A percentile compares a stretch with the other conserved stretches of the same genome.
phyloP scores from a whole-genome alignment of 1,139 yeast genomes.

The Pichia sp. region DNA sequence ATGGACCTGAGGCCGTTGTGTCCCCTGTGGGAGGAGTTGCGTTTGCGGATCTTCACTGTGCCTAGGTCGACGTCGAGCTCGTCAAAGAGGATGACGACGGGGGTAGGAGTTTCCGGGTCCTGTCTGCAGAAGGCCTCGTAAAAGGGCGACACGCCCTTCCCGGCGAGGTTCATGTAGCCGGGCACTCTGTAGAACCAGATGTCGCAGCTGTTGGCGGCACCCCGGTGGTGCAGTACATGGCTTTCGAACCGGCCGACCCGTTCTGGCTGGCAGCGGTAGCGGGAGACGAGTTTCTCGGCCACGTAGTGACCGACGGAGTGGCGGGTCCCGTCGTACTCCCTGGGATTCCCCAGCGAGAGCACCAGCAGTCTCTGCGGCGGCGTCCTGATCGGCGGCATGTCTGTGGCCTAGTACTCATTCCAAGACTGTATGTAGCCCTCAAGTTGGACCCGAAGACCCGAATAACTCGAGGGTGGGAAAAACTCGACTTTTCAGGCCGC shows the following conservation, averaged over 20 bases:
- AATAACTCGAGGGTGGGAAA: no score
- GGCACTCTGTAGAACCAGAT: constrained; percentile 46
- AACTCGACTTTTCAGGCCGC: no score
- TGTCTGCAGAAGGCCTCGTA: constrained; percentile 36
- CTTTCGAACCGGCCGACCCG: constrained; percentile 8
- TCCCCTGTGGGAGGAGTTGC: constrained; percentile 61
- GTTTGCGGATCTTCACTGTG: constrained; percentile 51
- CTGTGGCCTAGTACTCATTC: no score
- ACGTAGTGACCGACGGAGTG: constrained; percentile 75
- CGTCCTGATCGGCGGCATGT: background rate
- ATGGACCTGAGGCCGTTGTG: constrained; percentile 75
- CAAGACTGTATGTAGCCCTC: no score
- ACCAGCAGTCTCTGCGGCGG: constrained; percentile 8
- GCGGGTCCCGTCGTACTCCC: constrained; percentile 54
- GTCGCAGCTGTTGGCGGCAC: background rate
- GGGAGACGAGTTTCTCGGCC: constrained; percentile 4
- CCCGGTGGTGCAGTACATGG: background rate
- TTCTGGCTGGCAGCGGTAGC: background rate
- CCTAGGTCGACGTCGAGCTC: constrained; percentile 68
- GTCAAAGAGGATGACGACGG: constrained; percentile 59
- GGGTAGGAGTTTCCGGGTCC: constrained; percentile 16
- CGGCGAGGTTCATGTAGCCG: constrained; percentile 67
- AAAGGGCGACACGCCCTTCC: constrained; percentile 45
- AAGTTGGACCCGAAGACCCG: no score
- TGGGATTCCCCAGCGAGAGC: constrained; percentile 72